phyloP scores from a whole-genome alignment of 2,329 filamentous ascomycete genomes.

The Neofusicoccum cordaticola region DNA sequence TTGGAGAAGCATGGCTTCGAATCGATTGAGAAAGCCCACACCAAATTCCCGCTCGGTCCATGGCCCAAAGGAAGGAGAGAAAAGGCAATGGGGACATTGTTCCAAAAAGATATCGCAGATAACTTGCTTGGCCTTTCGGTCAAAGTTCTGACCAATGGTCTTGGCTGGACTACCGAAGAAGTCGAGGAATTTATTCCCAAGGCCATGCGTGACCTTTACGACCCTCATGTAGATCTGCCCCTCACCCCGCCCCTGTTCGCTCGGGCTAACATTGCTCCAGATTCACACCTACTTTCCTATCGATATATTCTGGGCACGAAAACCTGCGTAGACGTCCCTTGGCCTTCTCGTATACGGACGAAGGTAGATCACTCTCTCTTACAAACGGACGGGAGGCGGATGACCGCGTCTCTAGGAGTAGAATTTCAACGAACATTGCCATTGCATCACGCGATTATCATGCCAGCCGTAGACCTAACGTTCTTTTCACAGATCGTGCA shows the following conservation, averaged over 20 bases:
- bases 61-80: slow-evolving; percentile 50
- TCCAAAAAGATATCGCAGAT: slow-evolving; percentile 23
- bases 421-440: neutral
- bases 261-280: neutral
- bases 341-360: neutral
- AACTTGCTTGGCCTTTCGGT: slow-evolving; percentile 25
- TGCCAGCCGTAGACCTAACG: too few relatives aligned
- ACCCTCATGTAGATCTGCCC: slow-evolving; percentile 15
- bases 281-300: slow-evolving; percentile 14
- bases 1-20: slow-evolving; percentile 45
- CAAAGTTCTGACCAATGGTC: slow-evolving; percentile 22
- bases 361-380: neutral
- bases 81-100: slow-evolving; percentile 49
- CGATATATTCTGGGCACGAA: slow-evolving; percentile 12
- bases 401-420: neutral
- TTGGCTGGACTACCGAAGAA: slow-evolving; percentile 24
- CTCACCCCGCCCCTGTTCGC: neutral
- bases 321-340: neutral
- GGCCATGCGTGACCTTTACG: slow-evolving; percentile 19
- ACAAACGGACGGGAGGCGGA: neutral
- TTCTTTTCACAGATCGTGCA: too few relatives aligned
- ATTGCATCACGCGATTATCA: too few relatives aligned
- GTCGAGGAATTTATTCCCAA: slow-evolving; percentile 19
- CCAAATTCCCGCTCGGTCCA: slow-evolving; percentile 38
- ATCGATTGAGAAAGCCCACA: slow-evolving; percentile 37